Conservation (phyloP, 108 stramenopile species). For the Cyclotella cryptica region DNA sequence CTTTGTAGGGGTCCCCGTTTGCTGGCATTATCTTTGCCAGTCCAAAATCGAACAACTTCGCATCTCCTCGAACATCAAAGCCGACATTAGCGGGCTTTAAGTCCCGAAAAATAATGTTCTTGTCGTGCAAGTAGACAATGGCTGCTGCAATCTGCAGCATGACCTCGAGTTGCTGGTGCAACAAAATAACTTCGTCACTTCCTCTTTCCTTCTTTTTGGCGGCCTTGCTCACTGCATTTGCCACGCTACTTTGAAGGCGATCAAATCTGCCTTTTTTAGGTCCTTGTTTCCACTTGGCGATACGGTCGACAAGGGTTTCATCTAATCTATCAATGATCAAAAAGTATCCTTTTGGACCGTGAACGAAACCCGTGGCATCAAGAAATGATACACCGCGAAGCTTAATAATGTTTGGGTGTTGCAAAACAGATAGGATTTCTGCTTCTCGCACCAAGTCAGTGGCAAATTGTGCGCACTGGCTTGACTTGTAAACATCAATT, state of each 20-base stretch:
- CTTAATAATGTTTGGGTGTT: slow-evolving; percentile 70
- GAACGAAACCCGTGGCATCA: slow-evolving; percentile 27
- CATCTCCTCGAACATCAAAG: slow-evolving; percentile 41
- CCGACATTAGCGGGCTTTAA: slow-evolving; percentile 55
- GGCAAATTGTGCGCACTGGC: slow-evolving; percentile 25
- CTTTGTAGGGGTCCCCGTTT: slow-evolving; percentile 25
- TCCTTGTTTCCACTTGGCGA: slow-evolving; percentile 27
- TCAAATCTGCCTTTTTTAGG: not conserved
- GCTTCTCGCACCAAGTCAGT: slow-evolving; percentile 72
- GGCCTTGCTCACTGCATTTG: not conserved
- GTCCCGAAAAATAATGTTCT: slow-evolving; percentile 44
- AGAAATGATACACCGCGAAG: slow-evolving; percentile 48
- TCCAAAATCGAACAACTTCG: slow-evolving; percentile 73
- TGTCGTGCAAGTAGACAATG: slow-evolving; percentile 37
- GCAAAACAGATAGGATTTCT: slow-evolving; percentile 53
- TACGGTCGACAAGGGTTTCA: slow-evolving; percentile 57
- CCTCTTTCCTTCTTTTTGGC: slow-evolving; percentile 17
- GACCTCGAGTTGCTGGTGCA: not conserved
- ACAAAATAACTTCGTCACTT: not conserved
- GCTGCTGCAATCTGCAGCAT: slow-evolving; percentile 44
- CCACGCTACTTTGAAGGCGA: not conserved
- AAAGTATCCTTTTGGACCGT: slow-evolving; percentile 56
- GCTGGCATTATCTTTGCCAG: slow-evolving; percentile 58
- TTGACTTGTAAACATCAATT: not conserved
- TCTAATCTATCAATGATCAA: slow-evolving; percentile 63